These are phyloP conservation scores for Corylus avellana DNA, from an alignment of 306 rosid genomes.

Conservation along the genomic window DNA sequence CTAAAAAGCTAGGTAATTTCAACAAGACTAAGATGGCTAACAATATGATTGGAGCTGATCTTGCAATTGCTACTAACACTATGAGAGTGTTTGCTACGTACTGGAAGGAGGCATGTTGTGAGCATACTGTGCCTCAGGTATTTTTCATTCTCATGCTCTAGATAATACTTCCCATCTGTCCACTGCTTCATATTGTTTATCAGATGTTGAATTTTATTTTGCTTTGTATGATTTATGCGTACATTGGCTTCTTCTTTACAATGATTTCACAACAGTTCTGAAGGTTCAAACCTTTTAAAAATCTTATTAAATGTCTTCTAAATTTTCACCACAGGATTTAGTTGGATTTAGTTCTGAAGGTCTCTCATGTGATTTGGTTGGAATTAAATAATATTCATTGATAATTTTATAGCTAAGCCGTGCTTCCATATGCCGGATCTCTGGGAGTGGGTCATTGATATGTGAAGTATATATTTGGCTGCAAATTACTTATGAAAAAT, in stretches of 20 bases:
- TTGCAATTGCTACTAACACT: slow-evolving; percentile 44
- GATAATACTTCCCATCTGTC: neutral
- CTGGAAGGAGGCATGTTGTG: slow-evolving; percentile 80
- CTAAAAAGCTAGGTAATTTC: slow-evolving; percentile 22
- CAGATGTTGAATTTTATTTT: neutral
- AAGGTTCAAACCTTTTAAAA: neutral
- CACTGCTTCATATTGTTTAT: neutral
- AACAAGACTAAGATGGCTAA: slow-evolving; percentile 21
- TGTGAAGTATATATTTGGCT: neutral
- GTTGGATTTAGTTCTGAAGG: no score
- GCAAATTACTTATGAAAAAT: no score
- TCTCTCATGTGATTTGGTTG: neutral
- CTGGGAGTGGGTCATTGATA: neutral
- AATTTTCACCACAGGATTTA: neutral
- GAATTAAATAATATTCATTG: neutral
- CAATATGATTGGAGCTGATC: slow-evolving; percentile 20
- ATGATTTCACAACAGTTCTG: neutral
- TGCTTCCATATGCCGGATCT: neutral
- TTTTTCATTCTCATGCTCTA: slow-evolving; percentile 19
- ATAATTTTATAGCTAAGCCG: neutral
- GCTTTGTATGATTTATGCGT: neutral
- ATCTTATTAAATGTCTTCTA: neutral
- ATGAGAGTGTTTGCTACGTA: slow-evolving; percentile 63
- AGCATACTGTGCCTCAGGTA: slow-evolving; percentile 56
- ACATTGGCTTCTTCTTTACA: neutral